Evolutionary conservation across 768 basidiomycete genomes (phyloP), one percentile per base, ranked within the genome.

Genomic region (Leccinum subgranulosum): DNA sequence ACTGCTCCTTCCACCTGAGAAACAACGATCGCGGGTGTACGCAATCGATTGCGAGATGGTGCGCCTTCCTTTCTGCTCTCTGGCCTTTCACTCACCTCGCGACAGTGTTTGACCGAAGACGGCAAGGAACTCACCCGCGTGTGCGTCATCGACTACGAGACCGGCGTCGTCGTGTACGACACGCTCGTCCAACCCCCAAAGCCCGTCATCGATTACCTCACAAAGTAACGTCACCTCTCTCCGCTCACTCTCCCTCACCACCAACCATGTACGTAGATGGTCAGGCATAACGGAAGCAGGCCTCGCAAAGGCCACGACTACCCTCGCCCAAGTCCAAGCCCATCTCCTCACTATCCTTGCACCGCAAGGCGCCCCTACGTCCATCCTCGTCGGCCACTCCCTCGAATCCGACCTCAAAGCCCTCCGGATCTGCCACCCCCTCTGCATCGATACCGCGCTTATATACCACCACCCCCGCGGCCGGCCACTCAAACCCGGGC

Each of bases 41-140:
- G 92, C 92, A 0, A 82, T 99, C 49, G 96, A 99, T 78, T 98
- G 96, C 71, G 96, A 98, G 72, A 98, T 98, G 96, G 95, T 92
- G 58, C 53, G 83, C 12, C 33, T 66, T 10, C 17, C n/a, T 39
- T 1, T 9, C 5, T 45, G 1, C 17, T 4, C 50, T 11, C 1
- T 6, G 10, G 10, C 3, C 0, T 15, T 39, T 36, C 8, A 45
- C 65, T 61, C 27, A 65, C 33, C 19, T 17, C 43, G 2, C 23
- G 7, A 7, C 25, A 97, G 94, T 96, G 94, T 68, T 63, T 88
- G 71, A 95, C 94, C 1, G 88, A 88, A 66, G 89, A 90, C 54
- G 95, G 94, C 9, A 94, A 91, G 63, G 92, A 93, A 69, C 79
- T 98, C 14, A 87, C 95, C 1, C 78, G 94, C 43, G 82, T 96